Evolutionary conservation across 306 rosid genomes (phyloP).

Genomic region (Dryas alaskensis): DNA sequence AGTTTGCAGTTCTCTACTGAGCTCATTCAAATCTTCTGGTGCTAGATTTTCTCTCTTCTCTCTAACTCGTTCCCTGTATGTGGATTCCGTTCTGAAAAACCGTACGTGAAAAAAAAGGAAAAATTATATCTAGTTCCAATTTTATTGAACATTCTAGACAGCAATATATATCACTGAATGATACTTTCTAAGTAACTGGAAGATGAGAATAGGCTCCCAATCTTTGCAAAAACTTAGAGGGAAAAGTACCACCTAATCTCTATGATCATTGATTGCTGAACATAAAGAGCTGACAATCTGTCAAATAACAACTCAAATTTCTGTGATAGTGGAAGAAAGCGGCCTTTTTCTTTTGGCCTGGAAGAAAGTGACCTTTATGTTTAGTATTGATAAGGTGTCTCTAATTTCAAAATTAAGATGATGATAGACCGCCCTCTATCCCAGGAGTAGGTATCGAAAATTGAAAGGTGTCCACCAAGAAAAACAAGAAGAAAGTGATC

Average conservation of each 20-base stretch:
- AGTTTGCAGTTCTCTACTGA: conserved; percentile 81
- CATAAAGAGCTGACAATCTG: background rate
- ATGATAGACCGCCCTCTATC: background rate
- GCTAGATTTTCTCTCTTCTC: conserved; percentile 56
- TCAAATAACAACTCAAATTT: background rate
- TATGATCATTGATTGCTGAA: background rate
- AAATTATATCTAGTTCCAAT: conserved; percentile 18
- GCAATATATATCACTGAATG: background rate
- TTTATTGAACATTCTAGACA: background rate
- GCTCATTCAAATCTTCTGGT: conserved; percentile 53
- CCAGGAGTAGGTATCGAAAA: background rate
- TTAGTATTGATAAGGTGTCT: background rate
- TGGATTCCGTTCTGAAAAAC: conserved; percentile 78
- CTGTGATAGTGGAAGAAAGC: background rate
- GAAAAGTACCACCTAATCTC: background rate
- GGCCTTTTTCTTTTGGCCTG: no score
- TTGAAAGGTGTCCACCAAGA: no score
- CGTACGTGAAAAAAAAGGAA: background rate
- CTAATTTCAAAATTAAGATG: background rate
- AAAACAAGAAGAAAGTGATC: no score
- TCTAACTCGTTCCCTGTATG: conserved; percentile 69
- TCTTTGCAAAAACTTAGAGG: background rate
- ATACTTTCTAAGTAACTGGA: background rate
- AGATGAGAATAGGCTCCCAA: background rate
- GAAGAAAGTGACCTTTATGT: background rate